Evolutionary conservation across 164 flowering plant genomes (phyloP).

Genomic region (Chimonanthus salicifolius): DNA sequence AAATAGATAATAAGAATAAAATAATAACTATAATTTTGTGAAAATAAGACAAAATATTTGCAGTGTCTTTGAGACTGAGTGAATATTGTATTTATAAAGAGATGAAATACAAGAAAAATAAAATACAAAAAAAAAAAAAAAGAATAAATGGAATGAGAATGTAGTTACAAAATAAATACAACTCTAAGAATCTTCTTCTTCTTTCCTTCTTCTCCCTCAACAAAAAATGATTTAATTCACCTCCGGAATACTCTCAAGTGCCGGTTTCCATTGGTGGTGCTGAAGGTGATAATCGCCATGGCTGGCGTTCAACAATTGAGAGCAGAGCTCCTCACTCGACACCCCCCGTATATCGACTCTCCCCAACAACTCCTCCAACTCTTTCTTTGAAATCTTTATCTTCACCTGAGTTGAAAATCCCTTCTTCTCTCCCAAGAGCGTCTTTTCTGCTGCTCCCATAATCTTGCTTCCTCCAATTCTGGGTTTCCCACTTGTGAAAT

Average conservation of each 20-base stretch:
- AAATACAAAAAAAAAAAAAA: too few species aligned
- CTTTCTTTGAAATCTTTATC: conserved; percentile 7
- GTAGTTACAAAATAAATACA: too few species aligned
- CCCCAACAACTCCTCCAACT: conserved; percentile 8
- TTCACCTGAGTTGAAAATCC: conserved; percentile 4
- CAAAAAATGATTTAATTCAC: neutral
- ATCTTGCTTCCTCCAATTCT: neutral
- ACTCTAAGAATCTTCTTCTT: neutral
- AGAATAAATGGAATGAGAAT: too few species aligned
- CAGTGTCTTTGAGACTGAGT: too few species aligned
- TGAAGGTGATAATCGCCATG: neutral
- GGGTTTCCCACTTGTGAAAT: neutral
- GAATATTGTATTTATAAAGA: too few species aligned
- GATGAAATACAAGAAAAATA: too few species aligned
- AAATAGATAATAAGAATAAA: too few species aligned
- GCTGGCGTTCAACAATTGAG: neutral
- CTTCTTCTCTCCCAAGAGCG: neutral
- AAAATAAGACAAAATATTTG: too few species aligned
- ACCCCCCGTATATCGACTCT: neutral
- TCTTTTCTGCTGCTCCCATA: neutral
- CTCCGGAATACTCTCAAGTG: conserved; percentile 3
- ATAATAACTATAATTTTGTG: too few species aligned
- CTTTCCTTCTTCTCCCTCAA: too few species aligned
- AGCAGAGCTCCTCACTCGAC: neutral
- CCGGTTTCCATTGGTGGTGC: neutral